Evolutionary conservation across 768 basidiomycete species (phyloP), one percentile per base, ranked within the genome.

Genomic region (Kwoniella mangroviensis): DNA sequence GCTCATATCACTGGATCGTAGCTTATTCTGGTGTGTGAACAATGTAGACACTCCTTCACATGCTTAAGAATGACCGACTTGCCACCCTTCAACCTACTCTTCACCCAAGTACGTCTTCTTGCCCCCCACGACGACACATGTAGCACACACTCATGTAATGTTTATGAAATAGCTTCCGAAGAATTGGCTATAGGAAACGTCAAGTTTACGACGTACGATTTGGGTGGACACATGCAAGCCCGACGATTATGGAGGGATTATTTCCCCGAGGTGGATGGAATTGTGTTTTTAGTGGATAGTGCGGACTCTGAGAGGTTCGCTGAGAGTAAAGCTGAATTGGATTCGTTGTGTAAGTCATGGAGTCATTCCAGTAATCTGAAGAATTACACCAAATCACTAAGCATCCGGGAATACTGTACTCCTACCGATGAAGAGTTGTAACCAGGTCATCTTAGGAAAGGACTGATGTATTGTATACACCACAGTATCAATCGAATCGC

Each of bases 241-340:
- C 95, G 97, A 76, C 93, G 97, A 75, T 90, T 98, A 83, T 99
- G 97, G 97, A 90, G 94, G 68, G 95, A 99, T 85, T 99, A 98
- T 86, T 98, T 99, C 90, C 97, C 97, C 60, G 97, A 98, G 84
- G 97, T 98, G 53, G 94, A 99, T 78, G 96, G 94, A 19, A 98
- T 99, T 78, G 90, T 98, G 81, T 99, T 98, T 89, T 87, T 99
- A 68, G 95, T 99, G 70, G 97, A 99, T 86, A 92, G 90, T 75
- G 94, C 94, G 73, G 97, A 99, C 86, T 90, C 91, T 81, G 97
- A 98, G 85, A 92, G 96, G 53, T 96, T 99, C 85, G 84, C 90
- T 9, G 97, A 98, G 85, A 93, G 93, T 73, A 98, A 98, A 84
- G 94, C 93, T 13, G 97, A 99, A 84, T 89, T 99, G 57, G 96